A percentile compares a stretch with the other conserved stretches of the same genome.
phyloP scores from a whole-genome alignment of 2,329 filamentous ascomycete genomes.

The Capronia coronata region DNA sequence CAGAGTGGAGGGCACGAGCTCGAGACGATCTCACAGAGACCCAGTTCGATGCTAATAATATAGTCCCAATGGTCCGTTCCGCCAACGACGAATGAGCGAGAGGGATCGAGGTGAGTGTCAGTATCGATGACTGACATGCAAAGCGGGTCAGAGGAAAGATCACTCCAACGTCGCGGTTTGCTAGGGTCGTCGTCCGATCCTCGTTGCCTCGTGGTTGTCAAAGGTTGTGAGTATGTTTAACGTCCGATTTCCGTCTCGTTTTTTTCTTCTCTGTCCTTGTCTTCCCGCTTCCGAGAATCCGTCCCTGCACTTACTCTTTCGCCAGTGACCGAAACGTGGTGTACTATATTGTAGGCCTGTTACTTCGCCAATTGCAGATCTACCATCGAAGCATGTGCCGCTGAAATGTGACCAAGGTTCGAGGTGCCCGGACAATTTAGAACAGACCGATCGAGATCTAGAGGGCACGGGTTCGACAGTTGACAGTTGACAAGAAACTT shows the following conservation, averaged over 20 bases:
- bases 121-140: neutral
- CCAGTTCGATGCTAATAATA: neutral
- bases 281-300: neutral
- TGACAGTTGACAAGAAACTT: neutral
- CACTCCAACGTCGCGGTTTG: neutral
- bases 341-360: neutral
- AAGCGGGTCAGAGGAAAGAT: neutral
- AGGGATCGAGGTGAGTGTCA: conserved; percentile 1
- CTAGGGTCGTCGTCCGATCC: neutral
- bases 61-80: neutral
- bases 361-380: neutral
- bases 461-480: neutral
- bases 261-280: conserved; percentile 1
- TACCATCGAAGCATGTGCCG: neutral
- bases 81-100: conserved; percentile 5
- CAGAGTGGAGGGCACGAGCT: neutral
- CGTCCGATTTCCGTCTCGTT: neutral
- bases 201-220: conserved; percentile 14
- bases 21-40: conserved; percentile 9
- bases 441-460: neutral
- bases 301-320: no score
- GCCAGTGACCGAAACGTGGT: no score
- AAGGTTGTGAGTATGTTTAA: conserved; percentile 9
- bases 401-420: no score
- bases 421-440: no score